These are phyloP conservation scores for Lathyrus tuberosus DNA, from an alignment of 306 rosid genomes.

Conservation along the genomic window DNA sequence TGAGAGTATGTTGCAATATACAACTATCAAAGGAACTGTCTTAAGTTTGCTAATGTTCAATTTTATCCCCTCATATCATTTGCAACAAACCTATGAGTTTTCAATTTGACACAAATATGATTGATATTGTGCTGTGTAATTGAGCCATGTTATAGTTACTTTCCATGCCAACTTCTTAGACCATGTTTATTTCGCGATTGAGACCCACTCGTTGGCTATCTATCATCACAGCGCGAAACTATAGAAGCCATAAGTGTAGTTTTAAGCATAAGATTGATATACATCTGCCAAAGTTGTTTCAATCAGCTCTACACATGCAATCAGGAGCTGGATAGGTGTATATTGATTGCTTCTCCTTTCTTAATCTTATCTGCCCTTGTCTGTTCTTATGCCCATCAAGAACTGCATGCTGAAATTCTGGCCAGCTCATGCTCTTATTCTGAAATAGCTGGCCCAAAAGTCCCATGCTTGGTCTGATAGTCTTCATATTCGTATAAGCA, in stretches of 20 bases:
- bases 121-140: background rate
- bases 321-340: slow-evolving; percentile 97
- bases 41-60: background rate
- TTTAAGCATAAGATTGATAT: slow-evolving; percentile 20
- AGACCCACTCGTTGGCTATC: background rate
- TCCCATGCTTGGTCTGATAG: slow-evolving; percentile 91
- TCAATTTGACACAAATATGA: background rate
- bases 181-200: background rate
- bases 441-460: slow-evolving; percentile 80
- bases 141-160: background rate
- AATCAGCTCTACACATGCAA: slow-evolving; percentile 80
- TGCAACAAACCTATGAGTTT: background rate
- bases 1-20: too few species aligned
- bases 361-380: slow-evolving; percentile 82
- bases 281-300: slow-evolving; percentile 25
- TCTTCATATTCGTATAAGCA: slow-evolving; percentile 79
- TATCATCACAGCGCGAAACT: background rate
- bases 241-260: slow-evolving; percentile 7
- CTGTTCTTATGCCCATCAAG: slow-evolving; percentile 78
- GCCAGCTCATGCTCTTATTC: slow-evolving; percentile 78
- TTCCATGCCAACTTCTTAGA: slow-evolving; percentile 8
- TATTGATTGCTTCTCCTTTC: slow-evolving; percentile 87
- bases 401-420: slow-evolving; percentile 68
- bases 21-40: background rate
- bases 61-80: background rate